A percentile compares a stretch with the other conserved stretches of the same genome.
Evolutionary conservation across 306 rosid genomes (phyloP).

Genomic region (Casuarina equisetifolia): DNA sequence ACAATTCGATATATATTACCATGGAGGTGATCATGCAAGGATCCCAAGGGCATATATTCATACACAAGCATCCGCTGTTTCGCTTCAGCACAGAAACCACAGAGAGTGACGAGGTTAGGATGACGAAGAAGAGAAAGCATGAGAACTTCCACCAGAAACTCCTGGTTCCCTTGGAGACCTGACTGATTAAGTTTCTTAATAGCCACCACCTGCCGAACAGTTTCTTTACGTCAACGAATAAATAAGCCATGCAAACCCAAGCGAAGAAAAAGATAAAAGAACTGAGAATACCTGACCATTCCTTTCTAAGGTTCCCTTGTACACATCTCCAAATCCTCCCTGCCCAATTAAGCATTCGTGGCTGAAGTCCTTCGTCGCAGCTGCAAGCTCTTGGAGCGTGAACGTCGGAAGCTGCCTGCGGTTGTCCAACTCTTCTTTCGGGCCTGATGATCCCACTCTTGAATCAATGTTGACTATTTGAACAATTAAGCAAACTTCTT

Average conservation of each 20-base stretch:
- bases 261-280: background rate
- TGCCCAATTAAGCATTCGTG: conserved; percentile 52
- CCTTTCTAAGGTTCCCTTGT: conserved; percentile 46
- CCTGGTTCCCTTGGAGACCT: conserved; percentile 66
- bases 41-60: conserved; percentile 64
- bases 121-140: conserved; percentile 66
- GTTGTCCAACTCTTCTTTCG: conserved; percentile 15
- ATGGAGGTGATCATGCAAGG: conserved; percentile 67
- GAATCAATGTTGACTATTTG: conserved; percentile 26
- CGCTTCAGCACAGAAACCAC: conserved; percentile 71
- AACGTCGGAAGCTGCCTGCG: conserved; percentile 36
- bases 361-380: conserved; percentile 62
- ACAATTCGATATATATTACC: conserved; percentile 31
- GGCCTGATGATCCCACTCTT: conserved; percentile 11
- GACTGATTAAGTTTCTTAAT: conserved; percentile 61
- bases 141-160: conserved; percentile 65
- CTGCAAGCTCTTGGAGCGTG: conserved; percentile 60
- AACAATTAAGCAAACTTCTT: background rate
- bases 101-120: conserved; percentile 64
- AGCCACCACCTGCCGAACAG: conserved; percentile 49
- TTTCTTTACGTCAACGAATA: conserved; percentile 5
- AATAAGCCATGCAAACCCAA: background rate
- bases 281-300: conserved; percentile 41
- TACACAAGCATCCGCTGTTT: conserved; percentile 75
- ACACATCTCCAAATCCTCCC: conserved; percentile 83